phyloP scores from a whole-genome alignment of 2,329 filamentous ascomycete genomes.

The Trichoderma endophyticum region DNA sequence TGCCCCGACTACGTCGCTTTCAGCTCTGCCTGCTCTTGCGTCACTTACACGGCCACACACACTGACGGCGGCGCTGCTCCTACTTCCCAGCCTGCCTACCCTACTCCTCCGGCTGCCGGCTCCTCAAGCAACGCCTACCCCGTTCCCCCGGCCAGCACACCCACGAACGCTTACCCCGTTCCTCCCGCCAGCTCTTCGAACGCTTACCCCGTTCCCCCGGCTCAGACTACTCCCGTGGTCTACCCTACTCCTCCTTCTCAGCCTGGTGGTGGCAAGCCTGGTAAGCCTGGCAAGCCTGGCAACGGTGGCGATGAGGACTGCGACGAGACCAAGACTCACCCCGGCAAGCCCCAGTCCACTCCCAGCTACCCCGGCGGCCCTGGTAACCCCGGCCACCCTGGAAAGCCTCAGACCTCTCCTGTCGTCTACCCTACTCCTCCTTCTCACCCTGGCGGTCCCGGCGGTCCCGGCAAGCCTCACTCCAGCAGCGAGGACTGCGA shows the following conservation, averaged over 20 bases:
- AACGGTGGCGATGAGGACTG: conserved; percentile 12
- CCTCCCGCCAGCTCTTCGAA: conserved; percentile 22
- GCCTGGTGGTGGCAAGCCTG: neutral
- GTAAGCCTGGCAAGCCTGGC: neutral
- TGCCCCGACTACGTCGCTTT: conserved; percentile 25
- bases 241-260: neutral
- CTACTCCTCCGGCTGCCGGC: neutral
- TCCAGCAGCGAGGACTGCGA: conserved; percentile 13
- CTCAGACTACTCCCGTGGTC: neutral
- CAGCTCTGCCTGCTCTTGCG: conserved; percentile 38
- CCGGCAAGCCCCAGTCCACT: conserved; percentile 14
- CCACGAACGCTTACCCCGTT: conserved; percentile 25
- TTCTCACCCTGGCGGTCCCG: neutral
- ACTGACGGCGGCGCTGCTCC: conserved; percentile 22
- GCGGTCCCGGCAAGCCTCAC: neutral
- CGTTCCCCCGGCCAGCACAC: conserved; percentile 15
- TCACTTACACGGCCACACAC: conserved; percentile 36
- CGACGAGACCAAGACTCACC: conserved; percentile 9
- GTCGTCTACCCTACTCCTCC: neutral
- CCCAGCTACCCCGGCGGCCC: neutral
- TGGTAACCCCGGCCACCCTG: conserved; percentile 1
- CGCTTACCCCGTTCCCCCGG: conserved; percentile 20
- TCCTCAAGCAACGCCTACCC: conserved; percentile 23
- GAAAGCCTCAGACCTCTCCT: conserved; percentile 12
- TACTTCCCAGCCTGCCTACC: conserved; percentile 10